Conservation (phyloP, 2,329 filamentous ascomycete genomes). For the Apiospora hydei region DNA sequence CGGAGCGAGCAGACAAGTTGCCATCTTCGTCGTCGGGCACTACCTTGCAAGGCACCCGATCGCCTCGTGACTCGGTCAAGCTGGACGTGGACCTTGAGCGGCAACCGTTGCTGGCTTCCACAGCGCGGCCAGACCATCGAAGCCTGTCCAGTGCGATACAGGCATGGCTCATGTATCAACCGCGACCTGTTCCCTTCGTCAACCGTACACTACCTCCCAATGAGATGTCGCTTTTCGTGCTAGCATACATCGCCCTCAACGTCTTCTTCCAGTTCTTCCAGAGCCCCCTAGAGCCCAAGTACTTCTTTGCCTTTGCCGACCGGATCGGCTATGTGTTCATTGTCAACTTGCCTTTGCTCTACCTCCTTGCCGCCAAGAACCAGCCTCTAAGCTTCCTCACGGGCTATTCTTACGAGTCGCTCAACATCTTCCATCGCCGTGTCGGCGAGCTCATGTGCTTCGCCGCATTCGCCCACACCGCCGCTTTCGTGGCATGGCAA, state of each 20-base stretch:
- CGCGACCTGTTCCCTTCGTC: conserved; percentile 61
- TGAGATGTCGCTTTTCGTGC: conserved; percentile 58
- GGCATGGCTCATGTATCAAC: conserved; percentile 61
- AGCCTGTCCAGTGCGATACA: not conserved
- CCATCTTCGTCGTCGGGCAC: conserved; percentile 45
- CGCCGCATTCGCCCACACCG: conserved; percentile 62
- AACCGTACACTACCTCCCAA: conserved; percentile 66
- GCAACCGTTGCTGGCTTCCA: conserved; percentile 41
- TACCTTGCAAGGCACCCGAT: conserved; percentile 38
- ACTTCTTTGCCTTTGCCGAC: conserved; percentile 65
- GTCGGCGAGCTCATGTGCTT: conserved; percentile 68
- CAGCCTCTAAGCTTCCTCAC: conserved; percentile 68
- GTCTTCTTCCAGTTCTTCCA: conserved; percentile 64
- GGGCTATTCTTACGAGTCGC: conserved; percentile 69
- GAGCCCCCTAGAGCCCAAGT: conserved; percentile 54
- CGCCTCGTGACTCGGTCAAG: conserved; percentile 36
- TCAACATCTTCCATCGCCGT: conserved; percentile 71
- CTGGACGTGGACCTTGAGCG: conserved; percentile 44
- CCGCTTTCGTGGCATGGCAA: conserved; percentile 64
- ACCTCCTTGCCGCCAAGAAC: conserved; percentile 71
- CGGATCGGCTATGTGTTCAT: conserved; percentile 60
- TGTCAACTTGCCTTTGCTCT: conserved; percentile 60
- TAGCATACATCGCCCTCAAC: conserved; percentile 60
- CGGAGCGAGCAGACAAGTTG: conserved; percentile 25
- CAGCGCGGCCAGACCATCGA: not conserved